Conservation (phyloP, 139 green algal genomes). For the Picochlorum sp. region DNA sequence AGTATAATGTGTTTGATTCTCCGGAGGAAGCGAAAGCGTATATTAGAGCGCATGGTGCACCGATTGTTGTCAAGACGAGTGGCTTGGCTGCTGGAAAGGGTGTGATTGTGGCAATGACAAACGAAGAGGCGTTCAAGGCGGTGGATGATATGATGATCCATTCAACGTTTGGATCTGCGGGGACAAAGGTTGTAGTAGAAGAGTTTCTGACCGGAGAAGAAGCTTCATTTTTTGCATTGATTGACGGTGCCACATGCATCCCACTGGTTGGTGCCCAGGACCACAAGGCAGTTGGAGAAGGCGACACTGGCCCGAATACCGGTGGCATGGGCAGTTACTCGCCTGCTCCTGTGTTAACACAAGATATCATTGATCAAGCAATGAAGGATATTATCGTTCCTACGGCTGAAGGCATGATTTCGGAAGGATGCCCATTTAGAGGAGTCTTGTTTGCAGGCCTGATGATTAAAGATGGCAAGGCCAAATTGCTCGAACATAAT, state of each 20-base stretch:
- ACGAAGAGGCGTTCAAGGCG: constrained; percentile 70
- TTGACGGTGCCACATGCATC: constrained; percentile 74
- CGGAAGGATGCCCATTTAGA: constrained; percentile 71
- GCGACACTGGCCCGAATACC: constrained; percentile 95
- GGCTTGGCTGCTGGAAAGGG: constrained; percentile 91
- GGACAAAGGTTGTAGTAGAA: constrained; percentile 81
- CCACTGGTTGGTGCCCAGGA: constrained; percentile 79
- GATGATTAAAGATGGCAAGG: constrained; percentile 86
- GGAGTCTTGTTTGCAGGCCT: constrained; percentile 95
- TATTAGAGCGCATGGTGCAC: constrained; percentile 62
- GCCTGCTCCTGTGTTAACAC: constrained; percentile 85
- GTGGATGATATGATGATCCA: constrained; percentile 84
- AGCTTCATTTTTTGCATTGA: constrained; percentile 91
- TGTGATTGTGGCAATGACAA: constrained; percentile 73
- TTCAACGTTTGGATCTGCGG: constrained; percentile 64
- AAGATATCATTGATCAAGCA: constrained; percentile 54
- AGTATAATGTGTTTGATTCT: constrained; percentile 74
- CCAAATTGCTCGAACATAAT: constrained; percentile 96
- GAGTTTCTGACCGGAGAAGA: constrained; percentile 95
- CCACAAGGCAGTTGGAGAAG: constrained; percentile 91
- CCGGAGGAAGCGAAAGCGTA: constrained; percentile 60
- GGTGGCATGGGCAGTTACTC: constrained; percentile 98
- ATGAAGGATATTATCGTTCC: constrained; percentile 82
- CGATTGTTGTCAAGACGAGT: constrained; percentile 95
- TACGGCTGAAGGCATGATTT: constrained; percentile 79